Evolutionary conservation across 768 basidiomycete genomes (phyloP), one percentile per base, ranked within the genome.

Genomic region (Crassisporium funariophilum): DNA sequence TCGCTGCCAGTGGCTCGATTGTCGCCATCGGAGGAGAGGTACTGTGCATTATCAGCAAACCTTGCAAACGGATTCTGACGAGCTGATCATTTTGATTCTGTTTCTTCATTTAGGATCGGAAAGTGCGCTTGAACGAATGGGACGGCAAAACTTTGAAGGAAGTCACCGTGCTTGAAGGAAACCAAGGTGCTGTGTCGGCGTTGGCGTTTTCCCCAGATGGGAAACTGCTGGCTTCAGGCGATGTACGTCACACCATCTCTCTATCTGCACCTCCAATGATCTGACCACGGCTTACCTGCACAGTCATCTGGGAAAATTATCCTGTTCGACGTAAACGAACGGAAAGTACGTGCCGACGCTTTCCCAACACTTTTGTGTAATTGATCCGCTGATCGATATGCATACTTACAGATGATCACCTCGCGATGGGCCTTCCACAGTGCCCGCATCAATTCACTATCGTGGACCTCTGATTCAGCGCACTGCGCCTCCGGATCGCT

Each of bases 371-470:
- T 13, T 2, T 17, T 16, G 10, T 27, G 7, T 46, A 20, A 29
- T n/a, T n/a, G n/a, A n/a, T n/a, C n/a, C n/a, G n/a, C n/a, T 47
- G 24, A 6, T 35, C 11, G 17, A 38, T 34, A 7, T 21, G 15
- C 37, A 23, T 36, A 31, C 12, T 38, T 44, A 12, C 57, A 89
- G 87, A 55, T 78, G 53, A 71, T 86, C 49, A 87, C 86, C 29
- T 76, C 83, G 3, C 82, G 83, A 46, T 98, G 95, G 95, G 79
- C 88, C 6, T 82, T 85, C 72, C 95, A 98, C 69, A 76, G 84
- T 7, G 90, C 83, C 0, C 84, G 91, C 21, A 79, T 98, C 50
- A 79, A 85, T 55, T 82, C 89, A 8, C 75, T 98, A 13, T 71
- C 81, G 1, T 94, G 88, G 83, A 83, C 88, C 5, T 55, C 79